Conservation (phyloP, 208 protist species). For the Leishmania mexicana region DNA sequence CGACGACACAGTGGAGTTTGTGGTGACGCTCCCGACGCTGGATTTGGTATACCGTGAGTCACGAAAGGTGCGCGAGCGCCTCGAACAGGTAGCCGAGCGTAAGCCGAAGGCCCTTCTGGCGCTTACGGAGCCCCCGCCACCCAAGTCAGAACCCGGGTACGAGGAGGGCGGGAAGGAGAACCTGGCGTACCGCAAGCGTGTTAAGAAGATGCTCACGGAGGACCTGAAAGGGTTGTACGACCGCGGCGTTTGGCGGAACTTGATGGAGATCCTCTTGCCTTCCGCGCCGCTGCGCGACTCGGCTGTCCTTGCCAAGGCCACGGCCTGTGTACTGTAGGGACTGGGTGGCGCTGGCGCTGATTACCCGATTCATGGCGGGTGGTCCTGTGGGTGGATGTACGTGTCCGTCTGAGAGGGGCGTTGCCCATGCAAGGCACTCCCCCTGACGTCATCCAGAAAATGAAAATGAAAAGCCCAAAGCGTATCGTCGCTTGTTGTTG, state of each 20-base stretch:
- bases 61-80: constrained; percentile 40
- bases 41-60: constrained; percentile 73
- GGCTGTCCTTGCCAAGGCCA: constrained; percentile 16
- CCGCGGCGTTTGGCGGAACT: constrained; percentile 69
- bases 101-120: constrained; percentile 49
- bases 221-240: constrained; percentile 78
- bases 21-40: constrained; percentile 52
- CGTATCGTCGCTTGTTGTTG: background rate
- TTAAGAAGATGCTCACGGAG: constrained; percentile 46
- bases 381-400: background rate
- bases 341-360: background rate
- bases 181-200: constrained; percentile 65
- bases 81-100: constrained; percentile 57
- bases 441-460: background rate
- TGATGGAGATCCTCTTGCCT: constrained; percentile 84
- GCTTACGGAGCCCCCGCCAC: constrained; percentile 48
- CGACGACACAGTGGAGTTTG: constrained; percentile 67
- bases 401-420: background rate
- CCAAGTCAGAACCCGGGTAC: constrained; percentile 37
- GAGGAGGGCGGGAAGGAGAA: constrained; percentile 55
- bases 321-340: constrained; percentile 10
- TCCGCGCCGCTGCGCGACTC: constrained; percentile 36
- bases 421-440: background rate
- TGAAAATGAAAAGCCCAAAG: background rate
- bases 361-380: background rate